Evolutionary conservation across 805 yeast genomes (phyloP).

Genomic region (Nakazawaea laoshanensis): DNA sequence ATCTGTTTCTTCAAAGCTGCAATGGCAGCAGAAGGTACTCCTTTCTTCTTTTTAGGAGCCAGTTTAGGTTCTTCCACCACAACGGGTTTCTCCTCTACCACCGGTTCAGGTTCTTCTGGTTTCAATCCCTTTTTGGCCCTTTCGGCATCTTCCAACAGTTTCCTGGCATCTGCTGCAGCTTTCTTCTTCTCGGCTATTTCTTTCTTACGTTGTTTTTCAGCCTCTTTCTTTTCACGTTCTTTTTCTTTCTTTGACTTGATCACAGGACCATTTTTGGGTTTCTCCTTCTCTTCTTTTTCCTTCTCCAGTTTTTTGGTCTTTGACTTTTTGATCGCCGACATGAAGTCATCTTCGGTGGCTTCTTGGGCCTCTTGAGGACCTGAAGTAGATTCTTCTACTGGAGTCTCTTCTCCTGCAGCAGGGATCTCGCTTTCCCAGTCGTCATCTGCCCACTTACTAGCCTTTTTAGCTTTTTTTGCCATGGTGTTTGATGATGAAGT

Average conservation of each 20-base stretch:
- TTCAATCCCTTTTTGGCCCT: constrained; percentile 27
- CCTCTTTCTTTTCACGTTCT: constrained; percentile 92
- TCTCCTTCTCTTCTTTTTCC: constrained; percentile 52
- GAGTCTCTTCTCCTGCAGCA: constrained; percentile 45
- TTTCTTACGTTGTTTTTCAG: constrained; percentile 84
- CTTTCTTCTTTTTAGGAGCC: constrained; percentile 55
- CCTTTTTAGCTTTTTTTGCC: constrained; percentile 53
- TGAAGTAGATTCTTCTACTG: constrained; percentile 23
- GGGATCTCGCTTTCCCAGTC: constrained; percentile 46
- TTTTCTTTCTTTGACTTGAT: constrained; percentile 88
- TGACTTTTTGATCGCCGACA: constrained; percentile 74
- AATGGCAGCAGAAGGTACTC: constrained; percentile 72
- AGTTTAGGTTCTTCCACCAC: constrained; percentile 14
- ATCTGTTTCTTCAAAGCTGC: constrained; percentile 88
- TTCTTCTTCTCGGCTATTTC: constrained; percentile 84
- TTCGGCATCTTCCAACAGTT: constrained; percentile 21
- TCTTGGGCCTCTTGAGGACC: constrained; percentile 15
- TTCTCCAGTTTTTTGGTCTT: constrained; percentile 70
- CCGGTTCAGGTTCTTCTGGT: constrained; percentile 23
- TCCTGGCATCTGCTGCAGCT: constrained; percentile 26
- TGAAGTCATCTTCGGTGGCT: constrained; percentile 30
- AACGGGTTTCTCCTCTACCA: constrained; percentile 25
- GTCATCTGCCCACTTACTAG: constrained; percentile 62
- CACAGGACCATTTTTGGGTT: constrained; percentile 48
- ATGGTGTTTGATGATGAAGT: constrained; percentile 15